Evolutionary conservation across 257 asterid genomes (phyloP).

Genomic region (Solanum pinnatisectum): DNA sequence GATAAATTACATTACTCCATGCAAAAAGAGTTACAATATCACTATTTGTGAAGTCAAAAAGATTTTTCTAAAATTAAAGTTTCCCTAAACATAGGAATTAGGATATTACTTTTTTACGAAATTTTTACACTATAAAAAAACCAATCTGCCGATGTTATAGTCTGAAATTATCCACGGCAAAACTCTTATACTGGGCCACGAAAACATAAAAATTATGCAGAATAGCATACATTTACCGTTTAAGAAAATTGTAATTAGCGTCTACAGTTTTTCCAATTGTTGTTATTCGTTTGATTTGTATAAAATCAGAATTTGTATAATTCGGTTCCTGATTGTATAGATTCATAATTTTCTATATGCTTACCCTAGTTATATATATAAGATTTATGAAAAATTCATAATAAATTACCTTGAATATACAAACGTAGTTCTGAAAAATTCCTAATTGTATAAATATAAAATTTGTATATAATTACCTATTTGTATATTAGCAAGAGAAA

Average conservation of each 20-base stretch:
- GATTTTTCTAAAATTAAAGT: not conserved
- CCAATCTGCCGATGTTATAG: not conserved
- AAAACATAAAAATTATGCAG: not conserved
- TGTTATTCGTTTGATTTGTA: not conserved
- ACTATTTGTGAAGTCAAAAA: not conserved
- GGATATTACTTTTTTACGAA: not conserved
- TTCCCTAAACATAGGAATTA: not conserved
- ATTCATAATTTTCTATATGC: too few species aligned
- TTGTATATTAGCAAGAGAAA: not conserved
- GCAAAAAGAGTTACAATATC: not conserved
- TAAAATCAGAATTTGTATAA: too few species aligned
- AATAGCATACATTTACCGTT: not conserved
- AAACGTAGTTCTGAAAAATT: too few species aligned
- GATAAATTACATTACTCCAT: not conserved
- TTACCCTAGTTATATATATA: too few species aligned
- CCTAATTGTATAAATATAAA: too few species aligned
- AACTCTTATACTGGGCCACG: not conserved
- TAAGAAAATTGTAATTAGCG: too few species aligned
- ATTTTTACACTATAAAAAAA: not conserved
- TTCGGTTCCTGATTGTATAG: too few species aligned
- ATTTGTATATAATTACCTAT: too few species aligned
- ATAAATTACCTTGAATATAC: too few species aligned
- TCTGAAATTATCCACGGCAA: not conserved
- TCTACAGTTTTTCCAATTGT: not conserved
- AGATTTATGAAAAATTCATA: not conserved